Evolutionary conservation across 2,329 filamentous ascomycete species (phyloP).

Genomic region (Fusarium pseudocircinatum): DNA sequence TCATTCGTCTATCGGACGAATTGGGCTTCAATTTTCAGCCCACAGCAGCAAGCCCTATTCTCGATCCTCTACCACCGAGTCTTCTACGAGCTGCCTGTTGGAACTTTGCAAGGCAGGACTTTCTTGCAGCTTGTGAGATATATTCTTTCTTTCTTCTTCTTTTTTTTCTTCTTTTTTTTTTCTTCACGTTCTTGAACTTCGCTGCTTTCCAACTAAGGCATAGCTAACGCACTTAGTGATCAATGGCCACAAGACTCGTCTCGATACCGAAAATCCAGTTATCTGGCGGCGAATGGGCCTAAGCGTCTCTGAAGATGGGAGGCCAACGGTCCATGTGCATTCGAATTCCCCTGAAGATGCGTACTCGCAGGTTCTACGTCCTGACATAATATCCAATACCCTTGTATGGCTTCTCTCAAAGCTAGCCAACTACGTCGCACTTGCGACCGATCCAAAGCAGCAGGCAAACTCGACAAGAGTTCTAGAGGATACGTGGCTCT

Average conservation of each 20-base stretch:
- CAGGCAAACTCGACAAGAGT: too few species aligned
- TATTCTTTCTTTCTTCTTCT: too few species aligned
- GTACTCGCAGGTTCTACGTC: too few species aligned
- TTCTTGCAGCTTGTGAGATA: background rate
- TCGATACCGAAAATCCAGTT: background rate
- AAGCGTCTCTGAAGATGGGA: background rate
- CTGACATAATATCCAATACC: background rate
- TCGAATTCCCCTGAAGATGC: background rate
- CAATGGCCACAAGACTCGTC: background rate
- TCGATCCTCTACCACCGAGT: background rate
- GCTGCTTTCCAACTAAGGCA: background rate
- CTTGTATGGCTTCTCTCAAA: background rate
- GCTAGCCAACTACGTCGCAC: background rate
- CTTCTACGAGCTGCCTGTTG: background rate
- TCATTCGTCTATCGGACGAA: background rate
- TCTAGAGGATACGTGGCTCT: background rate
- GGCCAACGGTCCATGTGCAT: background rate
- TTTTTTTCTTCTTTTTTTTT: too few species aligned
- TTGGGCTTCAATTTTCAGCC: background rate
- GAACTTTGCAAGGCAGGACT: background rate
- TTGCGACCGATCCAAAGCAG: background rate
- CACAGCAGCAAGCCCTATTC: background rate
- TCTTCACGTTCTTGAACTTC: too few species aligned
- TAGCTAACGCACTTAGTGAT: background rate
- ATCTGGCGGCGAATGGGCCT: background rate